Percentiles rank a stretch among this genome's conserved stretches.
Conservation (phyloP, 345 rosid species). For the Eucalyptus leucophloia region DNA sequence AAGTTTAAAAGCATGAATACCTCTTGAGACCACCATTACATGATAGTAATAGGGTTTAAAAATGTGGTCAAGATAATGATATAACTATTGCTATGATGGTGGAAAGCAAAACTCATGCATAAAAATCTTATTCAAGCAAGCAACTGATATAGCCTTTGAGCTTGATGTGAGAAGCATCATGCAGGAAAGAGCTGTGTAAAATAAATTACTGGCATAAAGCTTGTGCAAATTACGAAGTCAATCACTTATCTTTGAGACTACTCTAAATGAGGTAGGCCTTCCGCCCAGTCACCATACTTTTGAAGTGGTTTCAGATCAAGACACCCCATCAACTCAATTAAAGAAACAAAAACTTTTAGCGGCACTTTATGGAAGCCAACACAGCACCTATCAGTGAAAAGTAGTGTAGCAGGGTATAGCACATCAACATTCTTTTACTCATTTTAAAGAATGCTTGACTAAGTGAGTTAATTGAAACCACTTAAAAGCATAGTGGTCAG, state of each 20-base stretch:
- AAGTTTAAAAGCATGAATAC: neutral
- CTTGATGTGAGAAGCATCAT: neutral
- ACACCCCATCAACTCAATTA: neutral
- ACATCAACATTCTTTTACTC: neutral
- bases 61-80: neutral
- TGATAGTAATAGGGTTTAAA: neutral
- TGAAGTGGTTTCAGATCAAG: neutral
- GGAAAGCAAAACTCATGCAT: neutral
- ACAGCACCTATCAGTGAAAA: neutral
- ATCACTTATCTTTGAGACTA: neutral
- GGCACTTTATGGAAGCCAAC: neutral
- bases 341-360: neutral
- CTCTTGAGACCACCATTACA: neutral
- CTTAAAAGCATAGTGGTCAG: neutral
- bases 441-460: neutral
- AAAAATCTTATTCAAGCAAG: neutral
- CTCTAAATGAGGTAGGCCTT: neutral
- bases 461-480: neutral
- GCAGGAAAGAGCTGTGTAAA: neutral
- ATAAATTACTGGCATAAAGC: neutral
- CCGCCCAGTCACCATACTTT: neutral
- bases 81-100: neutral
- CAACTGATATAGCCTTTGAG: neutral
- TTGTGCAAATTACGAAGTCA: neutral
- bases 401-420: neutral